Base-by-base conservation (phyloP, 129 eudicot species). In the Centaurea solstitialis region DNA sequence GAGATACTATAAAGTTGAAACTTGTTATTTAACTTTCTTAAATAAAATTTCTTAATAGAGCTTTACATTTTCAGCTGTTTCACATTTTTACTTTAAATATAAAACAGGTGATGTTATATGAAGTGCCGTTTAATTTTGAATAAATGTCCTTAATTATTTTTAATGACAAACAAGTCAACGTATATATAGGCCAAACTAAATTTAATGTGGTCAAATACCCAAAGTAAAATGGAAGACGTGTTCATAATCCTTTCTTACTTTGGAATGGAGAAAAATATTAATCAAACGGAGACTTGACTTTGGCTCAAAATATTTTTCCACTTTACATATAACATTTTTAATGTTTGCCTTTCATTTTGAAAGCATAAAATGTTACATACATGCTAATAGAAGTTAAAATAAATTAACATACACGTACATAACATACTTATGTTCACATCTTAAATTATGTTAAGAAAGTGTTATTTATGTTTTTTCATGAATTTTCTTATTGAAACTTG, bases 251-350 rank as follows among this genome's bases (percentile, higher is more conserved):
- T n/a, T 17, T 17, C 65, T n/a, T 0, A 17, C 9, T 2, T 33
- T 57, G 9, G 22, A 5, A 43, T 21, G 10, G 68, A 9, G 13
- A 39, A 38, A 41, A 78, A 30, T n/a, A 68, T 26, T 28, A 45
- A 78, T 43, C 45, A 43, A 69, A 76, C 22, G 12, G 17, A 47
- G 66, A 68, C 68, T 68, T 78, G 50, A 68, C 75, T 30, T 26
- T 24, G 5, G 30, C 21, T 45, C 1, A 68, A 41, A 67, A 67
- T 68, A 68, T 5, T 53, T 53, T 45, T 67, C 50, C 23, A 18
- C 12, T 1, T 18, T 43, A 45, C 68, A 33, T 30, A 45, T 28
- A 68, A 50, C 45, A 45, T 22, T 67, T 45, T n/a, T 40, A 66
- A 76, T 64, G 37, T 64, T 65, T 50, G 15, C 62, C 18, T 47